Conservation (phyloP, 2,329 filamentous ascomycete species). For the Trichoderma atroviride region DNA sequence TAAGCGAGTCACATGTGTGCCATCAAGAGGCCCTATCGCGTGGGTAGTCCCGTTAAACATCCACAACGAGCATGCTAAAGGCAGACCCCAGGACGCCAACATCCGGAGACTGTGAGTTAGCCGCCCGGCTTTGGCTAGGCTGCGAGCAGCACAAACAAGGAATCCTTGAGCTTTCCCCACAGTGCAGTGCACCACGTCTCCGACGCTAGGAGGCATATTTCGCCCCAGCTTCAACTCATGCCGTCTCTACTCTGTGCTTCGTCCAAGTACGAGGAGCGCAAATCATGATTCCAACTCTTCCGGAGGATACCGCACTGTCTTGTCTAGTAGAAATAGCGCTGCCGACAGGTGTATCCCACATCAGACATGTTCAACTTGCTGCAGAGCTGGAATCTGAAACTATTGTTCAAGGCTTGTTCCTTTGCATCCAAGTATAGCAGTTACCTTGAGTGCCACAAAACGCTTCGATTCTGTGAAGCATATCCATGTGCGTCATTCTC, state of each 20-base stretch:
- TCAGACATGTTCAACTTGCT: background rate
- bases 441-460: background rate
- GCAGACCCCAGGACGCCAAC: constrained; percentile 13
- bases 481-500: background rate
- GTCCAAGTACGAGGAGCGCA: background rate
- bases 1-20: constrained; percentile 19
- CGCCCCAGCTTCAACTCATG: constrained; percentile 13
- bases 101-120: constrained; percentile 22
- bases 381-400: background rate
- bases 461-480: background rate
- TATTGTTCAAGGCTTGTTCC: background rate
- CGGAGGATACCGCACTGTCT: background rate
- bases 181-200: constrained; percentile 16
- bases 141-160: constrained; percentile 6
- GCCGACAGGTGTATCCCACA: no score
- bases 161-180: constrained; percentile 23
- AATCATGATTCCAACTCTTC: background rate
- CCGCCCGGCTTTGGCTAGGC: constrained; percentile 17
- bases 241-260: background rate
- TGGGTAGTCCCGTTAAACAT: background rate
- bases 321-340: no score
- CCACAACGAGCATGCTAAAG: constrained; percentile 4
- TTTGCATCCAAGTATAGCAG: no score
- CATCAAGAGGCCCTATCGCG: constrained; percentile 14
- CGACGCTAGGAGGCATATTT: constrained; percentile 25